Percentiles rank a stretch among this genome's conserved stretches.
Conservation (phyloP, 139 green algal species). For the Picochlorum costavermella region DNA sequence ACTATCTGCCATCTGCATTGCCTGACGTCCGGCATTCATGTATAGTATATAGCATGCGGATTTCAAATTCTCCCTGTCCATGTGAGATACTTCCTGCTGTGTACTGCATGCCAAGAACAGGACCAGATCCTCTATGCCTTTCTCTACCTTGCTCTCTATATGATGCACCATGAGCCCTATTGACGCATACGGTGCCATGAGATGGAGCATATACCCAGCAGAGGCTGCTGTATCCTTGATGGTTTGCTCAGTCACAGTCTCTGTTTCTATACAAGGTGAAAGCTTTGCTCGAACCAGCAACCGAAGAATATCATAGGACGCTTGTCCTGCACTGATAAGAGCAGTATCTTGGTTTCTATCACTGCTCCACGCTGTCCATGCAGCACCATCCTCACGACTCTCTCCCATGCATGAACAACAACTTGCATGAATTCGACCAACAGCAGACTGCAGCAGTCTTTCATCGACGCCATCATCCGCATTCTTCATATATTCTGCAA, state of each 20-base stretch:
- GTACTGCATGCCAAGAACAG: not conserved
- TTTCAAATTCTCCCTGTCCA: not conserved
- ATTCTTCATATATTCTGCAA: too few species aligned
- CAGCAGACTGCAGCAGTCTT: too few species aligned
- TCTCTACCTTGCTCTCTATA: not conserved
- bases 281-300: too few species aligned
- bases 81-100: not conserved
- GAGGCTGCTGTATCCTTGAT: not conserved
- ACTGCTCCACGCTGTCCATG: too few species aligned
- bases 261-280: not conserved
- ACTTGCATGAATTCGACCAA: too few species aligned
- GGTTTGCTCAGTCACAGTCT: not conserved
- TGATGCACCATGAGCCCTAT: not conserved
- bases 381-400: too few species aligned
- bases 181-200: not conserved
- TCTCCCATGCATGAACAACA: too few species aligned
- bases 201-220: not conserved
- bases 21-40: not conserved
- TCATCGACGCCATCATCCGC: too few species aligned
- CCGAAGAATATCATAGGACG: too few species aligned
- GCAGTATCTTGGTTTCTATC: too few species aligned
- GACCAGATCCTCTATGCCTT: not conserved
- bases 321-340: too few species aligned
- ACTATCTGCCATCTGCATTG: not conserved
- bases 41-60: not conserved